Percentiles rank a stretch among this genome's conserved stretches.
phyloP scores from a whole-genome alignment of 768 basidiomycete genomes.

The Lactarius trivialis region DNA sequence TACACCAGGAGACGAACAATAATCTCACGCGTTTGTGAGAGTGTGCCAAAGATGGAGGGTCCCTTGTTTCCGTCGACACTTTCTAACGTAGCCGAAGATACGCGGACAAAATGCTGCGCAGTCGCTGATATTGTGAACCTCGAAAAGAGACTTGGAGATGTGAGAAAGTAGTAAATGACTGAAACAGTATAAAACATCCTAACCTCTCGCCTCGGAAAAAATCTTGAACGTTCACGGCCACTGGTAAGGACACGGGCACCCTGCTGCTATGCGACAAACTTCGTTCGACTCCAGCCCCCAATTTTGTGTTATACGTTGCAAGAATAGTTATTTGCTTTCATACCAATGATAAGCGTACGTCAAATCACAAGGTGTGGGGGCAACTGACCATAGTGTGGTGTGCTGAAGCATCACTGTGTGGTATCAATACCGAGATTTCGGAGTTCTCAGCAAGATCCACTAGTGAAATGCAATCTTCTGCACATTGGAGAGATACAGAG shows the following conservation, averaged over 20 bases:
- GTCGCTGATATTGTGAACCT: constrained; percentile 86
- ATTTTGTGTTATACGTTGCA: constrained; percentile 59
- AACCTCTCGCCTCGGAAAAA: constrained; percentile 86
- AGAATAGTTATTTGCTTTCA: constrained; percentile 60
- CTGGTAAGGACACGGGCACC: constrained; percentile 66
- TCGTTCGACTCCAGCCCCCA: constrained; percentile 48
- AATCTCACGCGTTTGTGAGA: constrained; percentile 40
- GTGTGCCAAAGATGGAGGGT: constrained; percentile 47
- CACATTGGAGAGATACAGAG: constrained; percentile 30
- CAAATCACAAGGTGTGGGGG: background rate
- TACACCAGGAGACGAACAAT: constrained; percentile 35
- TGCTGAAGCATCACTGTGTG: constrained; percentile 61
- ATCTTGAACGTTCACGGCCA: constrained; percentile 93
- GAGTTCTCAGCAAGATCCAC: constrained; percentile 42
- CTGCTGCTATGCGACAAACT: constrained; percentile 47
- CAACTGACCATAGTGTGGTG: constrained; percentile 53
- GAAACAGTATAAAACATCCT: constrained; percentile 14
- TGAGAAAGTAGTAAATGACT: constrained; percentile 5
- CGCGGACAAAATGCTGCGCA: constrained; percentile 70
- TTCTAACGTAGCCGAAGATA: constrained; percentile 53
- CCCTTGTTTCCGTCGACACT: constrained; percentile 40
- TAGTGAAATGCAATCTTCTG: constrained; percentile 42
- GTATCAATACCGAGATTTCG: constrained; percentile 46
- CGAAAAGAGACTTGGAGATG: constrained; percentile 63
- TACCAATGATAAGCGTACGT: constrained; percentile 1